These are phyloP conservation scores for Mycena metata DNA, from an alignment of 768 basidiomycete genomes.

Conservation along the genomic window DNA sequence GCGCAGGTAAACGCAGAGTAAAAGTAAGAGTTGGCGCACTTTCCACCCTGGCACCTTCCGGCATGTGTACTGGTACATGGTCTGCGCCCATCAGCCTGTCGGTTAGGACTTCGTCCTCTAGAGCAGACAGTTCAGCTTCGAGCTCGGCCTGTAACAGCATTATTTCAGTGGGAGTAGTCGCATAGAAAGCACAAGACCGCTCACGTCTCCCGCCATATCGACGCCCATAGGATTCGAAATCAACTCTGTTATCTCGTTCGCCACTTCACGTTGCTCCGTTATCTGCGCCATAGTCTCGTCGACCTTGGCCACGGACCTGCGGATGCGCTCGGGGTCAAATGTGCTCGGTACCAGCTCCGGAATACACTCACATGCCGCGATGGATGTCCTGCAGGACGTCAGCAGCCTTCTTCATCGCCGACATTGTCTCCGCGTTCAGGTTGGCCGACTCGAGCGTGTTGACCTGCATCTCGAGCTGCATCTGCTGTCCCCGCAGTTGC, in stretches of 20 bases:
- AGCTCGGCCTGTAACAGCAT: constrained; percentile 74
- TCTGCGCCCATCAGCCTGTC: constrained; percentile 89
- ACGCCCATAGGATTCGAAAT: constrained; percentile 80
- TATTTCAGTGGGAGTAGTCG: constrained; percentile 24
- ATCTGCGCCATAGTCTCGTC: constrained; percentile 91
- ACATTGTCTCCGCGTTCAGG: constrained; percentile 97
- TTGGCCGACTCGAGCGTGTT: constrained; percentile 98
- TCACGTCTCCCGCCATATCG: constrained; percentile 80
- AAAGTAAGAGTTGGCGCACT: constrained; percentile 55
- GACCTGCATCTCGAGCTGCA: constrained; percentile 96
- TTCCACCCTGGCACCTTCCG: constrained; percentile 66
- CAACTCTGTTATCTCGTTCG: constrained; percentile 91
- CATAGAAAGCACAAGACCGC: constrained; percentile 38
- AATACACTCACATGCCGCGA: constrained; percentile 80
- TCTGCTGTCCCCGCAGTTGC: constrained; percentile 82
- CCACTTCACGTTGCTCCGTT: constrained; percentile 91
- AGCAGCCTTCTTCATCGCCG: constrained; percentile 96
- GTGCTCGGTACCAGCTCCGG: neutral
- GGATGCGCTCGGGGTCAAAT: neutral
- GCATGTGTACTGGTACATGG: constrained; percentile 88
- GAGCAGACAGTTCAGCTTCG: constrained; percentile 81
- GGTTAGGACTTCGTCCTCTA: constrained; percentile 92
- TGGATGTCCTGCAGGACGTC: constrained; percentile 93
- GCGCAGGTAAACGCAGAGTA: neutral
- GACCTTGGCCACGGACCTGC: constrained; percentile 88